Base-by-base conservation (phyloP, 108 stramenopile genomes). In the Cafeteria roenbergensis region DNA sequence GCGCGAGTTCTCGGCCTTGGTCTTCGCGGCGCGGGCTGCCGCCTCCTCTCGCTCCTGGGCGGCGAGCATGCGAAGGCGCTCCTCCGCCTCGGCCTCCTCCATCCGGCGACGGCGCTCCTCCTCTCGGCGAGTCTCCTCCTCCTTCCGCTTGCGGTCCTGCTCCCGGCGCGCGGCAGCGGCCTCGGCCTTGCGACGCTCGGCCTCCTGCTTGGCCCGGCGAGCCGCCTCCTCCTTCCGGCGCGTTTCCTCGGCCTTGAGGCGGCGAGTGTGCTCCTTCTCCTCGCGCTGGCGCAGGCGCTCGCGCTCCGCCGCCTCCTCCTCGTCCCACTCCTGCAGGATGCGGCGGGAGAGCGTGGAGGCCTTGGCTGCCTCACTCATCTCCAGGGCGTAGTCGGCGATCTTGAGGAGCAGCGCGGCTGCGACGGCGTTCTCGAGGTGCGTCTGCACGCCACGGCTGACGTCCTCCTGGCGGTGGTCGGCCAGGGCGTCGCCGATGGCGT, bases 371-470 rank as follows among this genome's bases (percentile, higher is more conserved):
- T 2, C 30, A 22, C n/a, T 8, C 22, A 1, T 1, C 34, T 35
- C 17, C 59, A 61, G 9, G 37, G 20, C 8, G 2, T 28, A 2
- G 34, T 9, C 59, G 17, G 30, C 59, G n/a, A 61, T 38, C 29
- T 32, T 28, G n/a, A 61, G 3, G 20, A 61, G 37, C 9, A 61
- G 2, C 8, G n/a, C 9, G 21, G 29, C 2, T 27, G 24, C 59
- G 17, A 61, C 37, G 24, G 59, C 59, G 37, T 32, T 61, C 37
- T 61, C 59, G 21, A 61, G 37, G 21, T 61, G 59, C 20, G 2
- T 3, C 59, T 61, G 59, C 24, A 61, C n/a, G 17, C 36, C 59
- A 12, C 36, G 36, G n/a, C 21, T 24, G 17, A 32, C 59, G 21
- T 61, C 59, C 9, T 35, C 37, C 22, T 22, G 59, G 22, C 59